Percentiles rank a stretch among this genome's conserved stretches.
Evolutionary conservation across 148 eudicot genomes (phyloP).

Genomic region (Camellia japonica): DNA sequence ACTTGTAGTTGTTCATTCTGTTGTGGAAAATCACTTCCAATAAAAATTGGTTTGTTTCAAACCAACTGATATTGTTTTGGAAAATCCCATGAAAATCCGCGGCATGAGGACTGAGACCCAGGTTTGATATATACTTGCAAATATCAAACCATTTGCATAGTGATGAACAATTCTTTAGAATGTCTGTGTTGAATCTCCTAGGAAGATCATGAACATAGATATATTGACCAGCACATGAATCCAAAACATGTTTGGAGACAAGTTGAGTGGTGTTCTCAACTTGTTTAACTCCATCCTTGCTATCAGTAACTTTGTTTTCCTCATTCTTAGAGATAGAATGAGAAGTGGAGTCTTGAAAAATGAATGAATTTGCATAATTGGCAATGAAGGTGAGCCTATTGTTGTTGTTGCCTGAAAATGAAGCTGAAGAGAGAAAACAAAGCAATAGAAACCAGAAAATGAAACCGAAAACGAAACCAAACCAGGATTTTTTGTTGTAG

Average conservation of each 20-base stretch:
- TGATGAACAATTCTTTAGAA: conserved; percentile 34
- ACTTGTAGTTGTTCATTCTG: conserved; percentile 42
- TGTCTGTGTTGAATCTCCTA: conserved; percentile 43
- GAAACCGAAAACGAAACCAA: too few relatives aligned
- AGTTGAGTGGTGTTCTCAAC: too few relatives aligned
- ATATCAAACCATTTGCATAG: conserved; percentile 43
- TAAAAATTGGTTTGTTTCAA: conserved; percentile 38
- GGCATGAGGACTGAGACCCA: conserved; percentile 38
- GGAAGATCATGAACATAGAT: conserved; percentile 42
- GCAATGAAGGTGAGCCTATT: too few relatives aligned
- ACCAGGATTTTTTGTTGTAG: too few relatives aligned
- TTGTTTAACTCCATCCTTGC: too few relatives aligned
- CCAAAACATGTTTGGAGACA: neutral
- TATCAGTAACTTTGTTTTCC: too few relatives aligned
- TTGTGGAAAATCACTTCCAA: conserved; percentile 47
- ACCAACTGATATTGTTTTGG: conserved; percentile 33
- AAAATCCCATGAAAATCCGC: conserved; percentile 23
- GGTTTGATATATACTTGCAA: conserved; percentile 38
- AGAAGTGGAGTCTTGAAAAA: too few relatives aligned
- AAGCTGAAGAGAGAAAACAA: too few relatives aligned
- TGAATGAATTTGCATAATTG: too few relatives aligned
- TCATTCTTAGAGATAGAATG: too few relatives aligned
- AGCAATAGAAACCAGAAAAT: too few relatives aligned
- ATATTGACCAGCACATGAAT: conserved; percentile 33
- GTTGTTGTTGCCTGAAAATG: too few relatives aligned